phyloP scores from a whole-genome alignment of 2,329 filamentous ascomycete genomes.

The Albifimbria verrucaria region DNA sequence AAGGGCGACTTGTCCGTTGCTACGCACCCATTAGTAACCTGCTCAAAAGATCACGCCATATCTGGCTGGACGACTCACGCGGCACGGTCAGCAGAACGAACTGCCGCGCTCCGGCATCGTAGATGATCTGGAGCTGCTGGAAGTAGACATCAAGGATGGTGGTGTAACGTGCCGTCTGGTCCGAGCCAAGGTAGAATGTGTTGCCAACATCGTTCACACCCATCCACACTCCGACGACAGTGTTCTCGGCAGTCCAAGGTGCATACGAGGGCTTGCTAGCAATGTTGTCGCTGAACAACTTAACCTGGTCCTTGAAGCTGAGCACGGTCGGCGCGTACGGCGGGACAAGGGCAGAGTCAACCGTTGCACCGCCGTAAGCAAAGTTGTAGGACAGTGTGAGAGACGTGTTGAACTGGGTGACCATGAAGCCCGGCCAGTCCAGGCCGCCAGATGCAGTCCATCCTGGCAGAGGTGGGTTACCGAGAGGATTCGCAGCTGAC shows the following conservation, averaged over 20 bases:
- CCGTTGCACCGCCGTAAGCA: conserved; percentile 51
- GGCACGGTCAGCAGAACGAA: conserved; percentile 60
- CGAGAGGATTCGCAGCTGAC: conserved; percentile 52
- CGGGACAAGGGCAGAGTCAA: conserved; percentile 47
- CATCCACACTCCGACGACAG: conserved; percentile 48
- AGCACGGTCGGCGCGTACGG: conserved; percentile 48
- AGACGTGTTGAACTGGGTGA: conserved; percentile 43
- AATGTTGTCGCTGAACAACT: conserved; percentile 27
- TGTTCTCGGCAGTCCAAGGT: conserved; percentile 38
- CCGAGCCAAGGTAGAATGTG: conserved; percentile 33
- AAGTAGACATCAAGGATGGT: conserved; percentile 42
- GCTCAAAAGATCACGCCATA: accelerated
- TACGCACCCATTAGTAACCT: conserved; percentile 10
- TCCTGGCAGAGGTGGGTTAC: conserved; percentile 56
- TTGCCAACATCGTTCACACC: conserved; percentile 56
- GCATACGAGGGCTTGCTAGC: conserved; percentile 25
- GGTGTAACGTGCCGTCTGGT: conserved; percentile 29
- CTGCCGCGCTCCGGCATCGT: conserved; percentile 50
- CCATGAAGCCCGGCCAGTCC: conserved; percentile 51
- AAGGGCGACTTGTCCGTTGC: conserved; percentile 38
- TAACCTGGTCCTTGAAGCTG: conserved; percentile 18
- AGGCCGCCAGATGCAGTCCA: conserved; percentile 46
- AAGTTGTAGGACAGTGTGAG: conserved; percentile 47
- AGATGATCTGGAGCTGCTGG: conserved; percentile 41
- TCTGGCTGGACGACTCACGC: conserved; percentile 18